Conservation (phyloP, 257 asterid genomes). For the Euphrasia confusa region DNA sequence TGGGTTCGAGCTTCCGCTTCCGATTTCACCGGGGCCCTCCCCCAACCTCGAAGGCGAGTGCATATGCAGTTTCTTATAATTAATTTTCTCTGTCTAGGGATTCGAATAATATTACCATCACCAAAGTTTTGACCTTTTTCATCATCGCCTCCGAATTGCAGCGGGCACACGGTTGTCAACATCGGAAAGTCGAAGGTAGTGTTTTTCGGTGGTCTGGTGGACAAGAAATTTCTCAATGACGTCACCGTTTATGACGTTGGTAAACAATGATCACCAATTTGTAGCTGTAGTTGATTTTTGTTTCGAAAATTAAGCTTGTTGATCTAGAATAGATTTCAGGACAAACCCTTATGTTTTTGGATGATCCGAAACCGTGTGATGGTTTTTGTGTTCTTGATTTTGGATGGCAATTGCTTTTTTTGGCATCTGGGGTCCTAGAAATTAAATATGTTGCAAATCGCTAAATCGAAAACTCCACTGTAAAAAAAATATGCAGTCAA, state of each 20-base stretch:
- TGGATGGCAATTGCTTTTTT: neutral
- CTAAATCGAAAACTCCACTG: too few relatives aligned
- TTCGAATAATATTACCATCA: conserved; percentile 1
- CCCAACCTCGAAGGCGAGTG: conserved; percentile 74
- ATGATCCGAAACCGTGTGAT: neutral
- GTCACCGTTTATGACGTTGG: conserved; percentile 79
- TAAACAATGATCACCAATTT: conserved; percentile 24
- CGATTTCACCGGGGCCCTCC: conserved; percentile 71
- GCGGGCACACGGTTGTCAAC: conserved; percentile 91
- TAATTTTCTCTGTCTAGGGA: neutral
- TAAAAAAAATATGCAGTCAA: too few relatives aligned
- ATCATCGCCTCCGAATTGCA: conserved; percentile 29
- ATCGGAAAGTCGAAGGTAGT: conserved; percentile 87
- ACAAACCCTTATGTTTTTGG: neutral
- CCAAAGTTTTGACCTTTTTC: neutral
- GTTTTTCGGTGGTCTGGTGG: conserved; percentile 79
- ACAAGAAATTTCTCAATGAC: conserved; percentile 76
- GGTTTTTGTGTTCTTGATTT: neutral
- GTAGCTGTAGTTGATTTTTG: neutral
- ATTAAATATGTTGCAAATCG: too few relatives aligned
- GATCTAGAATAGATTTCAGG: neutral
- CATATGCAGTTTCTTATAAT: neutral
- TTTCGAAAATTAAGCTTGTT: conserved; percentile 3
- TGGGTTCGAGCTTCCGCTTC: conserved; percentile 88
- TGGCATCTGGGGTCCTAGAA: too few relatives aligned